Evolutionary conservation across 225 moss, liverwort and hornwort genomes (phyloP).

Genomic region (Sphagnum contortum): DNA sequence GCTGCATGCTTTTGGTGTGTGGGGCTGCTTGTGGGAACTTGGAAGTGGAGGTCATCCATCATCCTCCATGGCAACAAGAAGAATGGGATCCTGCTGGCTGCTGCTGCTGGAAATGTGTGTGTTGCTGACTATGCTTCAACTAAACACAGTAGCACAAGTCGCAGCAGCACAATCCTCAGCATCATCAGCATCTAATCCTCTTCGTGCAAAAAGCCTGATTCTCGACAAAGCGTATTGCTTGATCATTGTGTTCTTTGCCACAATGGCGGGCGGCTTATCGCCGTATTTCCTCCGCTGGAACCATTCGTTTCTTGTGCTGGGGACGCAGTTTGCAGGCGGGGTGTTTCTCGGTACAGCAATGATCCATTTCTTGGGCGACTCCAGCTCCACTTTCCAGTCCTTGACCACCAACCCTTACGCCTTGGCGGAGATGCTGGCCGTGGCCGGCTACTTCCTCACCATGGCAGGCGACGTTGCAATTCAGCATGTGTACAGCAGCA

Average conservation of each 20-base stretch:
- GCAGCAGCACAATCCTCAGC: too few relatives aligned
- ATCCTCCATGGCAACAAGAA: too few relatives aligned
- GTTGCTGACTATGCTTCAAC: too few relatives aligned
- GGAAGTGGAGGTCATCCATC: too few relatives aligned
- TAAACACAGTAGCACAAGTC: too few relatives aligned
- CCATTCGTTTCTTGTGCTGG: conserved; percentile 56
- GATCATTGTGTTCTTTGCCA: conserved; percentile 72
- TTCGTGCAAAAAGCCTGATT: conserved; percentile 30
- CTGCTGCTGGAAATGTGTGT: too few relatives aligned
- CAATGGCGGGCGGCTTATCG: conserved; percentile 51
- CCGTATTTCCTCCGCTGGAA: conserved; percentile 79
- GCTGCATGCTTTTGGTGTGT: too few relatives aligned
- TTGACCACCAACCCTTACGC: conserved; percentile 31
- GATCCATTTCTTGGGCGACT: conserved; percentile 72
- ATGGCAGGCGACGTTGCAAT: conserved; percentile 64
- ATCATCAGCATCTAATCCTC: not conserved
- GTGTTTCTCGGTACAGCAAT: conserved; percentile 80
- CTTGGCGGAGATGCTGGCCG: conserved; percentile 71
- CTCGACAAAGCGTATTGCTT: conserved; percentile 59
- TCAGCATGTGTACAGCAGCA: conserved; percentile 23
- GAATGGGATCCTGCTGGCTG: too few relatives aligned
- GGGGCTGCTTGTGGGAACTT: too few relatives aligned
- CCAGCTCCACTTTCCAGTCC: conserved; percentile 35
- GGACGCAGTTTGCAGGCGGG: conserved; percentile 78
- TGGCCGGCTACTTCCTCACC: conserved; percentile 65